Percentiles rank a stretch among this genome's conserved stretches.
These are phyloP conservation scores for Beta macrorhiza DNA, from an alignment of 179 eudicot species.

Conservation along the genomic window DNA sequence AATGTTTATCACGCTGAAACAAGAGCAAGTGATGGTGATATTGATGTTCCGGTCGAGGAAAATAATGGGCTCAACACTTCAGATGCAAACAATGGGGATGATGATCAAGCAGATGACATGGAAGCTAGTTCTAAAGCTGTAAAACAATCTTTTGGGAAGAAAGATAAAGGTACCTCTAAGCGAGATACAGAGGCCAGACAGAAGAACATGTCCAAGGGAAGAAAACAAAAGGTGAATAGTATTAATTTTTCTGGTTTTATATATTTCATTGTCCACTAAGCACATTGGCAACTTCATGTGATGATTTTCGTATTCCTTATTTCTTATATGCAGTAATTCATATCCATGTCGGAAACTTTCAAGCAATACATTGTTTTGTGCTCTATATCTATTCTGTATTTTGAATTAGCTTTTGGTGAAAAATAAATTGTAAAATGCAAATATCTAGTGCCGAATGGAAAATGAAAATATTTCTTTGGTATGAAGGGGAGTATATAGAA, in stretches of 20 bases:
- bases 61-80: conserved; percentile 30
- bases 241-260: conserved; percentile 4
- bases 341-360: neutral
- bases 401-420: neutral
- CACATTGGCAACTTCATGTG: neutral
- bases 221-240: conserved; percentile 67
- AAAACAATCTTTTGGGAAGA: conserved; percentile 42
- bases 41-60: conserved; percentile 25
- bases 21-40: conserved; percentile 27
- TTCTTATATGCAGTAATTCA: neutral
- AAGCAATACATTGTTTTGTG: neutral
- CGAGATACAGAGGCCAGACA: conserved; percentile 52
- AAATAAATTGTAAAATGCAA: neutral
- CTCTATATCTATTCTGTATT: neutral
- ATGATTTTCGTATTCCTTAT: neutral
- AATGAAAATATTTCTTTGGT: neutral
- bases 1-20: conserved; percentile 42
- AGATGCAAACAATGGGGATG: conserved; percentile 29
- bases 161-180: conserved; percentile 38
- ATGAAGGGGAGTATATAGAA: neutral
- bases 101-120: conserved; percentile 31
- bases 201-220: conserved; percentile 61
- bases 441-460: neutral
- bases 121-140: conserved; percentile 31
- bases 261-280: neutral